These are phyloP conservation scores for Mycena pura DNA, from an alignment of 768 basidiomycete genomes.

Conservation along the genomic window DNA sequence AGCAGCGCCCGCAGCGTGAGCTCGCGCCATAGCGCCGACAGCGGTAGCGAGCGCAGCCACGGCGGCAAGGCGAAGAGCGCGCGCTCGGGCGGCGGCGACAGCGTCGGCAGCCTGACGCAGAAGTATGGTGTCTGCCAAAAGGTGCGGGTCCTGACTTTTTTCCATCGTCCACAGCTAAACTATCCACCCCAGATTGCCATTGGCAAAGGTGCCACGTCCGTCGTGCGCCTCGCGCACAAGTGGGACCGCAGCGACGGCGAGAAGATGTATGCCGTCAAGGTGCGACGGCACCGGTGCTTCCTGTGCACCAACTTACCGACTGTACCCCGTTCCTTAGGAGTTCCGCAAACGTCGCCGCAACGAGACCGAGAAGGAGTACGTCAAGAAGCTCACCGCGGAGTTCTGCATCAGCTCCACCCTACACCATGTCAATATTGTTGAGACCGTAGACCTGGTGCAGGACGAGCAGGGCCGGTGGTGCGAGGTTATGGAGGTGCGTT, in stretches of 20 bases:
- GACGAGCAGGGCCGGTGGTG: slow-evolving; percentile 98
- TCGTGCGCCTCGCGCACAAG: slow-evolving; percentile 96
- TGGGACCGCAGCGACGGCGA: slow-evolving; percentile 93
- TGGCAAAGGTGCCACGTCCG: slow-evolving; percentile 97
- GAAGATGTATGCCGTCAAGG: slow-evolving; percentile 98
- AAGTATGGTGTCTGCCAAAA: slow-evolving; percentile 99
- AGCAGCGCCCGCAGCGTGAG: slow-evolving; percentile 62
- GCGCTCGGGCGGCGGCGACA: slow-evolving; percentile 45
- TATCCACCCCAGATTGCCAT: slow-evolving; percentile 61
- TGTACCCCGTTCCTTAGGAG: slow-evolving; percentile 72
- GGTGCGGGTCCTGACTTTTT: slow-evolving; percentile 43
- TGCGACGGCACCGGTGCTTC: slow-evolving; percentile 42
- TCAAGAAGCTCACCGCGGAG: slow-evolving; percentile 99
- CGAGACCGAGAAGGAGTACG: slow-evolving; percentile 98
- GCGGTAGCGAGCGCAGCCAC: slow-evolving; percentile 25
- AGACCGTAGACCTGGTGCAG: slow-evolving; percentile 99
- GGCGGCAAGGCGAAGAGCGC: slow-evolving; percentile 42
- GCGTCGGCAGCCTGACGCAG: slow-evolving; percentile 59
- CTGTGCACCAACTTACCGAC: no score
- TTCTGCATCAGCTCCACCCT: slow-evolving; percentile 98
- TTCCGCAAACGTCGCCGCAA: slow-evolving; percentile 98
- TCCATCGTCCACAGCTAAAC: not conserved
- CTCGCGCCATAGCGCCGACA: slow-evolving; percentile 49
- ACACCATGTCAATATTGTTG: slow-evolving; percentile 93
- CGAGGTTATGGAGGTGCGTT: slow-evolving; percentile 87